Evolutionary conservation across 2,329 filamentous ascomycete species (phyloP).

Genomic region (Ceratocystis alfenasii): DNA sequence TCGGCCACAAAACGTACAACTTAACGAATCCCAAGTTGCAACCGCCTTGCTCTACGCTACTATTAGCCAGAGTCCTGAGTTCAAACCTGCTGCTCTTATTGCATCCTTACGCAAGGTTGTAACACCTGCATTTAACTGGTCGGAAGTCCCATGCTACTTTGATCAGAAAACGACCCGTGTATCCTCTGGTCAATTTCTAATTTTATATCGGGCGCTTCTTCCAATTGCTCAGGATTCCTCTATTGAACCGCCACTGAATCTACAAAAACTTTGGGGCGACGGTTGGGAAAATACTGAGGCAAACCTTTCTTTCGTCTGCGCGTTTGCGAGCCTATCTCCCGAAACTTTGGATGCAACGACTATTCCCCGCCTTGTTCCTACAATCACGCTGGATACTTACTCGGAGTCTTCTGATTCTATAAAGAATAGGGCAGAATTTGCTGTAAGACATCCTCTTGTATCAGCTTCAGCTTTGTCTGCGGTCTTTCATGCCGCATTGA

Average conservation of each 20-base stretch:
- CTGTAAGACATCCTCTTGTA: conserved; percentile 73
- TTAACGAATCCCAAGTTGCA: conserved; percentile 72
- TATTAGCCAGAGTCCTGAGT: conserved; percentile 44
- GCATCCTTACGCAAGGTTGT: conserved; percentile 51
- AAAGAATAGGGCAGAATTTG: conserved; percentile 43
- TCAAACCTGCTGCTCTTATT: conserved; percentile 46
- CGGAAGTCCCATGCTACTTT: conserved; percentile 64
- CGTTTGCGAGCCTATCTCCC: conserved; percentile 64
- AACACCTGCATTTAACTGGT: conserved; percentile 53
- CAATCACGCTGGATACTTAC: conserved; percentile 55
- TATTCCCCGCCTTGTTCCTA: conserved; percentile 68
- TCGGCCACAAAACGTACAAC: conserved; percentile 43
- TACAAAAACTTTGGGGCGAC: conserved; percentile 84
- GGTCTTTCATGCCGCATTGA: conserved; percentile 53
- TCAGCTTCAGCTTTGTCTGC: conserved; percentile 72
- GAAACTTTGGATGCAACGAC: conserved; percentile 71
- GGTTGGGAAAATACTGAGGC: conserved; percentile 76
- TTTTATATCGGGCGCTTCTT: conserved; percentile 66
- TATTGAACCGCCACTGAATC: conserved; percentile 51
- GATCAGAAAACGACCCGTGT: conserved; percentile 68
- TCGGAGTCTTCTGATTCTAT: conserved; percentile 38
- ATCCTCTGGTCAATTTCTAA: conserved; percentile 66
- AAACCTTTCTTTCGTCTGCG: conserved; percentile 85
- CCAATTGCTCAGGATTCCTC: conserved; percentile 53
- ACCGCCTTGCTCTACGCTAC: conserved; percentile 58